Percentiles rank a stretch among this genome's conserved stretches.
These are phyloP conservation scores for Dryas integrifolia DNA, from an alignment of 331 rosid species.

Conservation along the genomic window DNA sequence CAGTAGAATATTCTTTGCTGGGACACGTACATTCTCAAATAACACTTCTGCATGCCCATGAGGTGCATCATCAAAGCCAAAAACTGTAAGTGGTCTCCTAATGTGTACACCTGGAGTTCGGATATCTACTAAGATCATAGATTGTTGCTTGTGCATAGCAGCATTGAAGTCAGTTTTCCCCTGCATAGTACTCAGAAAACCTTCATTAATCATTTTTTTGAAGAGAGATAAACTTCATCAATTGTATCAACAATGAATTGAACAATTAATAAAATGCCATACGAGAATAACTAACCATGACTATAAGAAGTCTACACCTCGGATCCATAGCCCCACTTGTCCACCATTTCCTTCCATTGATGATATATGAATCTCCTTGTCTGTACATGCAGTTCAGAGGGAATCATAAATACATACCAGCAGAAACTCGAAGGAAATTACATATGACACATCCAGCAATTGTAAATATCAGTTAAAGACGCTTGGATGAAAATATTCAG, in stretches of 20 bases:
- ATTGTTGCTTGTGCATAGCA: conserved; percentile 78
- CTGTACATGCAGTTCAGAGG: conserved; percentile 34
- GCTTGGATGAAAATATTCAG: background rate
- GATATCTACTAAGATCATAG: conserved; percentile 92
- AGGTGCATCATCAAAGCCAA: conserved; percentile 98
- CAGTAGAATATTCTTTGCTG: conserved; percentile 66
- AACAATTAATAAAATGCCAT: conserved; percentile 12
- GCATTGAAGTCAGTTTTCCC: conserved; percentile 91
- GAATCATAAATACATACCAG: background rate
- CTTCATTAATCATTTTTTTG: conserved; percentile 3
- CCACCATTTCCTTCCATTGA: conserved; percentile 97
- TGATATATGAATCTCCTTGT: conserved; percentile 76
- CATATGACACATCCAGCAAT: background rate
- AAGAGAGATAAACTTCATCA: conserved; percentile 18
- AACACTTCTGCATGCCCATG: conserved; percentile 92
- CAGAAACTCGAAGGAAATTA: background rate
- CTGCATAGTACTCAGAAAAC: conserved; percentile 42
- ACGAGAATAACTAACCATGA: conserved; percentile 67
- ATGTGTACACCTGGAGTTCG: conserved; percentile 71
- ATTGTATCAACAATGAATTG: conserved; percentile 15
- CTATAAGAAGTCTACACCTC: conserved; percentile 78
- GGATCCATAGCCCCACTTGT: conserved; percentile 99
- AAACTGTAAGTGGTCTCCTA: conserved; percentile 79
- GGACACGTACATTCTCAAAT: conserved; percentile 75
- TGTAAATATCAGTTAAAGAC: background rate